Percentiles rank a stretch among this genome's conserved stretches.
Conservation (phyloP, 306 rosid genomes). For the Crotalaria pallida region DNA sequence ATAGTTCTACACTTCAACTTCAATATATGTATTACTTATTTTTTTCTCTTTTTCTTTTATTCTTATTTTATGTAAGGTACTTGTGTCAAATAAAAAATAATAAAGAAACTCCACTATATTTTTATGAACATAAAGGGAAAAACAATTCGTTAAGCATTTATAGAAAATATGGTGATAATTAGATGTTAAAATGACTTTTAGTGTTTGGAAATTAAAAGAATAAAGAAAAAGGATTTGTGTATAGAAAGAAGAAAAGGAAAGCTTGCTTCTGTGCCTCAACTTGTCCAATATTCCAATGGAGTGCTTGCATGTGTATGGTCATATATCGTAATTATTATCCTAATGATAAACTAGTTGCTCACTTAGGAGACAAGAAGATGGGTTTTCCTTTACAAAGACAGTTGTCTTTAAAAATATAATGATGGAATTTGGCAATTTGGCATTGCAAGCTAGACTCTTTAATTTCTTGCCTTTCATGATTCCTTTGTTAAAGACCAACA, state of each 20-base stretch:
- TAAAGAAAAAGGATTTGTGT: conserved; percentile 1
- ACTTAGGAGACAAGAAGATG: conserved; percentile 51
- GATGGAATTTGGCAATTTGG: conserved; percentile 30
- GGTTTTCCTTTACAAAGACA: conserved; percentile 51
- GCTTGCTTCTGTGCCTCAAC: conserved; percentile 29
- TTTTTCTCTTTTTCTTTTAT: not conserved
- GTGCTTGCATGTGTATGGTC: conserved; percentile 34
- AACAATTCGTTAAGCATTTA: conserved; percentile 13
- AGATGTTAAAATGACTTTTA: conserved; percentile 18
- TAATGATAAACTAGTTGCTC: conserved; percentile 34
- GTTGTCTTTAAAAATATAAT: conserved; percentile 48
- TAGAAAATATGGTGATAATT: not conserved
- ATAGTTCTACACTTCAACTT: conserved; percentile 31
- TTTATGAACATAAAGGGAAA: conserved; percentile 12
- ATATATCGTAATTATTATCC: conserved; percentile 26
- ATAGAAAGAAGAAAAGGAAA: conserved; percentile 11
- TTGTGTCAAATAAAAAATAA: not conserved
- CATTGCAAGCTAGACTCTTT: conserved; percentile 22
- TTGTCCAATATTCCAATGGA: conserved; percentile 30
- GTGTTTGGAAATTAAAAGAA: conserved; percentile 14
- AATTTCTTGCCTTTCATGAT: conserved; percentile 21
- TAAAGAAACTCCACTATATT: conserved; percentile 5
- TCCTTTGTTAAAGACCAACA: conserved; percentile 32
- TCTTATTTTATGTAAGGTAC: not conserved
- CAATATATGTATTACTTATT: conserved; percentile 33